Evolutionary conservation across 192 early-diverging fungal genomes (phyloP).

Genomic region (Chytriomyces sp.): DNA sequence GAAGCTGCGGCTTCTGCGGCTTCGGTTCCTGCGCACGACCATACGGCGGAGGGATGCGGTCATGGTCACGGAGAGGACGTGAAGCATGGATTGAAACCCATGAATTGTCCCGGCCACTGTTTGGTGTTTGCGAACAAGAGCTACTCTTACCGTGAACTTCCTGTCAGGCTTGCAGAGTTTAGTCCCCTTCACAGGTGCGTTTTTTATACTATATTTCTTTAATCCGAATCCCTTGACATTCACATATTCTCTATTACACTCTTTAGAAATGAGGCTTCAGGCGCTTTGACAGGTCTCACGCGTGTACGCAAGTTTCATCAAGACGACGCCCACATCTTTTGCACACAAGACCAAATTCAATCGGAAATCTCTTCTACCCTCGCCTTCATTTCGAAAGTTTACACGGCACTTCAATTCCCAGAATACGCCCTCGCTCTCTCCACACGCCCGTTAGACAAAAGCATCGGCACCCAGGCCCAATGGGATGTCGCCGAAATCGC

Average conservation of each 20-base stretch:
- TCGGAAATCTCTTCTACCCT: slow-evolving; percentile 78
- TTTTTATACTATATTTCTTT: neutral
- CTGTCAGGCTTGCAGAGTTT: slow-evolving; percentile 89
- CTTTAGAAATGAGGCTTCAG: slow-evolving; percentile 84
- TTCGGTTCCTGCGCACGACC: slow-evolving; percentile 20
- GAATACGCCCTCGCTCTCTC: slow-evolving; percentile 78
- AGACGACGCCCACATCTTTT: slow-evolving; percentile 97
- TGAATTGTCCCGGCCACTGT: slow-evolving; percentile 98
- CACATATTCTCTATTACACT: neutral
- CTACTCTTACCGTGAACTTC: slow-evolving; percentile 86
- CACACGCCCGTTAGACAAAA: slow-evolving; percentile 74
- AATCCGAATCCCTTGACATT: slow-evolving; percentile 2
- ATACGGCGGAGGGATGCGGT: slow-evolving; percentile 5
- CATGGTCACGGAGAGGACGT: slow-evolving; percentile 41
- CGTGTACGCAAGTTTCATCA: slow-evolving; percentile 94
- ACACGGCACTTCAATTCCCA: slow-evolving; percentile 76
- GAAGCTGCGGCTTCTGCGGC: slow-evolving; percentile 35
- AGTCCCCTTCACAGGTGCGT: slow-evolving; percentile 86
- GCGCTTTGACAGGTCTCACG: slow-evolving; percentile 86
- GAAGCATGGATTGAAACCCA: slow-evolving; percentile 88
- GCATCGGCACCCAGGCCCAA: slow-evolving; percentile 70
- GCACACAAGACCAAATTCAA: slow-evolving; percentile 74
- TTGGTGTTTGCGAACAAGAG: slow-evolving; percentile 78
- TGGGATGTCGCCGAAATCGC: slow-evolving; percentile 82
- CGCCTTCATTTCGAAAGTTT: slow-evolving; percentile 77